These are phyloP conservation scores for Candida tunisiensis DNA, from an alignment of 1,139 yeast species.

Conservation along the genomic window DNA sequence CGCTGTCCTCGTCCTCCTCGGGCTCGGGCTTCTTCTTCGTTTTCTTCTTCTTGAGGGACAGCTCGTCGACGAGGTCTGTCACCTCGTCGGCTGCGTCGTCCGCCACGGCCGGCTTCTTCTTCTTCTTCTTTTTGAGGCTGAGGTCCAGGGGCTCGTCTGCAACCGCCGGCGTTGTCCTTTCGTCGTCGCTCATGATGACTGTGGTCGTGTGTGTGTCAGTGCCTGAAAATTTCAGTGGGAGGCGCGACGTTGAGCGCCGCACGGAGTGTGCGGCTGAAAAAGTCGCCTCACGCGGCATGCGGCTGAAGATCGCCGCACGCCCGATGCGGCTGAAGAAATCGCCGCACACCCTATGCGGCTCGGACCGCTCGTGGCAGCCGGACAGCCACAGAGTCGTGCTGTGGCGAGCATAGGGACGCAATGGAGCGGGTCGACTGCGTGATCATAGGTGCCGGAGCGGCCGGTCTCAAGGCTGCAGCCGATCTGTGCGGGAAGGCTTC, in stretches of 20 bases:
- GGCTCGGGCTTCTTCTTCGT: conserved; percentile 23
- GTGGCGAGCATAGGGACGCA: no score
- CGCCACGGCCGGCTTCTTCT: conserved; percentile 28
- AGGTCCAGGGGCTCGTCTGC: conserved; percentile 12
- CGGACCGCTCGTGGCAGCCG: no score
- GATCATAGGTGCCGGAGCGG: conserved; percentile 68
- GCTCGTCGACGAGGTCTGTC: conserved; percentile 49
- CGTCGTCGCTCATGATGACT: background rate
- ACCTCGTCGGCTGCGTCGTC: conserved; percentile 20
- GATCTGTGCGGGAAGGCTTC: conserved; percentile 21
- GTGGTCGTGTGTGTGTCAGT: background rate
- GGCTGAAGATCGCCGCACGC: no score
- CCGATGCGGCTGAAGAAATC: no score
- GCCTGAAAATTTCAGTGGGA: no score
- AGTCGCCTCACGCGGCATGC: no score
- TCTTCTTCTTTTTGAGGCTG: conserved; percentile 51
- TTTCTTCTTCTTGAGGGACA: conserved; percentile 71
- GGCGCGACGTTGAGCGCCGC: no score
- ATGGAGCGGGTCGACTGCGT: no score
- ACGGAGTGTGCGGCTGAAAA: no score
- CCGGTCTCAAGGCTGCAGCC: conserved; percentile 69
- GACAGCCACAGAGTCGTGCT: no score
- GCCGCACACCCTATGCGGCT: no score
- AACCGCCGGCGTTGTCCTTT: conserved; percentile 1
- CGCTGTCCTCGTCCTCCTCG: conserved; percentile 21